A percentile compares a stretch with the other conserved stretches of the same genome.
phyloP scores from a whole-genome alignment of 2,329 filamentous ascomycete species.

The Cladosporium sp. region DNA sequence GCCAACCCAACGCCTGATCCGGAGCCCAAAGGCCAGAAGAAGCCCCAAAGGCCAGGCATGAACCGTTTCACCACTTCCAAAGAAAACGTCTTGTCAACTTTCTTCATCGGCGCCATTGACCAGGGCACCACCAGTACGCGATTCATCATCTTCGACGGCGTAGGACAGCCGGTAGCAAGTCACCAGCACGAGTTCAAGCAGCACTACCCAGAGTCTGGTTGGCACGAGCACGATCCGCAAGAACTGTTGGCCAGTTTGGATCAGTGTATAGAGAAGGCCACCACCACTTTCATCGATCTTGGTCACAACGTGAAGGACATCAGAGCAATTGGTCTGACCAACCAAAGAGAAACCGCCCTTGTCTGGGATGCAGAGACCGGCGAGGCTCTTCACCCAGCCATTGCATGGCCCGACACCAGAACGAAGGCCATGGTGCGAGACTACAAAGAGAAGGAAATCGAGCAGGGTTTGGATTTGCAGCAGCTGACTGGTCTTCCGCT shows the following conservation, averaged over 20 bases:
- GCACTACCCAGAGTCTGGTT: constrained; percentile 80
- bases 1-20: neutral
- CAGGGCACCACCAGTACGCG: constrained; percentile 86
- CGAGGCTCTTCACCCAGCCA: constrained; percentile 71
- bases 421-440: constrained; percentile 71
- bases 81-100: constrained; percentile 27
- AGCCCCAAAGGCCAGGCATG: constrained; percentile 21
- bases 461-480: constrained; percentile 47
- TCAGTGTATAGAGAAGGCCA: constrained; percentile 70
- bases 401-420: constrained; percentile 83
- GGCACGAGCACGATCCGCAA: constrained; percentile 80
- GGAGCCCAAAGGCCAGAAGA: constrained; percentile 5
- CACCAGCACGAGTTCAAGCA: constrained; percentile 87
- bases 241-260: constrained; percentile 69
- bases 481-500: constrained; percentile 72
- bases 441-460: constrained; percentile 53
- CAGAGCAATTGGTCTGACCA: constrained; percentile 74
- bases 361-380: constrained; percentile 81
- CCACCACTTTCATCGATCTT: constrained; percentile 61
- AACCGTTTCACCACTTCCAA: constrained; percentile 30
- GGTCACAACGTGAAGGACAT: constrained; percentile 65
- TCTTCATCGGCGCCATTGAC: constrained; percentile 83
- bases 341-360: constrained; percentile 79
- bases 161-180: constrained; percentile 70
- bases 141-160: constrained; percentile 83